Conservation (phyloP, 768 basidiomycete genomes). For the Termitomyces bulborhizus region DNA sequence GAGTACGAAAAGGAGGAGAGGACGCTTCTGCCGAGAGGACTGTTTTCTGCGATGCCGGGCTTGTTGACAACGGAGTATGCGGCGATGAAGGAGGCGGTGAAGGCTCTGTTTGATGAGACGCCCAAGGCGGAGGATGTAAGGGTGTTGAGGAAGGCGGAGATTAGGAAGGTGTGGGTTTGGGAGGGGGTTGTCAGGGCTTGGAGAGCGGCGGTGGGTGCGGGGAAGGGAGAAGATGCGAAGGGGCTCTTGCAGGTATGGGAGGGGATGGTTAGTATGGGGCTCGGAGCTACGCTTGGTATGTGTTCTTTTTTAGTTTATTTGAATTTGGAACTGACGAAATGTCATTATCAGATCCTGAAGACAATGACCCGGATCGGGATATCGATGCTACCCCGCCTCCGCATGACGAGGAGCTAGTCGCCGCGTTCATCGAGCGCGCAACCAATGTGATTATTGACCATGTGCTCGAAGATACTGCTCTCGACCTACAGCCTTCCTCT, state of each 20-base stretch:
- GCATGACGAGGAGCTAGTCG: slow-evolving; percentile 27
- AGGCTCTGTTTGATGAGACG: slow-evolving; percentile 48
- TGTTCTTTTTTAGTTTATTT: not conserved
- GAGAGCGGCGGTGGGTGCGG: slow-evolving; percentile 9
- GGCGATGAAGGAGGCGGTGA: slow-evolving; percentile 39
- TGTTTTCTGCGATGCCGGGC: slow-evolving; percentile 55
- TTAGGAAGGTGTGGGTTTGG: slow-evolving; percentile 40
- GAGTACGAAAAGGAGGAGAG: slow-evolving; percentile 15
- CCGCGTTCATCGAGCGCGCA: slow-evolving; percentile 33
- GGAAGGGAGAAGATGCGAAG: slow-evolving; percentile 3
- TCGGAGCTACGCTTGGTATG: slow-evolving; percentile 40
- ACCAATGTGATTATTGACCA: slow-evolving; percentile 35
- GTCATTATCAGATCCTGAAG: slow-evolving; percentile 25
- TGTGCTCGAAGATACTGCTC: slow-evolving; percentile 39
- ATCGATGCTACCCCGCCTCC: slow-evolving; percentile 1
- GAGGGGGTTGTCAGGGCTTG: slow-evolving; percentile 15
- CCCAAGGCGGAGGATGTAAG: slow-evolving; percentile 49
- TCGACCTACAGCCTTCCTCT: slow-evolving; percentile 28
- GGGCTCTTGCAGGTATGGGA: slow-evolving; percentile 46
- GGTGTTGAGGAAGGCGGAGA: slow-evolving; percentile 50
- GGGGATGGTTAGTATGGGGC: slow-evolving; percentile 45
- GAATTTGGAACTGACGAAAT: not conserved
- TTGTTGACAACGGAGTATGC: slow-evolving; percentile 48
- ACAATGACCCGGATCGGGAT: slow-evolving; percentile 38
- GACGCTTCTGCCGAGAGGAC: slow-evolving; percentile 41